Conservation (phyloP, 331 rosid species). For the Quercus lobata region DNA sequence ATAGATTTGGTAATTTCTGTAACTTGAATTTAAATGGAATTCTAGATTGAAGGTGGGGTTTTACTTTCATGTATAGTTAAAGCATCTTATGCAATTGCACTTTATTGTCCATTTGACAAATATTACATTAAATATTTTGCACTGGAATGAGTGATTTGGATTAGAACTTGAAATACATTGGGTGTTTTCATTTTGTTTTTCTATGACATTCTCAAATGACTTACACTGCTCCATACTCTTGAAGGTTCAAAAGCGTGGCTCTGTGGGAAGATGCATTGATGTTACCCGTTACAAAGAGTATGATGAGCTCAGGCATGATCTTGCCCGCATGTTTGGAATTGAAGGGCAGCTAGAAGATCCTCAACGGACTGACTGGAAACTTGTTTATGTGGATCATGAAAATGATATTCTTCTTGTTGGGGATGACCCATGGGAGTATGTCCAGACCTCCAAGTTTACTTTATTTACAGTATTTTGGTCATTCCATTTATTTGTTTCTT, state of each 20-base stretch:
- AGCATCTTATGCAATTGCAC: background rate
- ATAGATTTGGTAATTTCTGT: background rate
- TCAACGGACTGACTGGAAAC: constrained; percentile 91
- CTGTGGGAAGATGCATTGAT: constrained; percentile 96
- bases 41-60: background rate
- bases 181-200: background rate
- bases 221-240: constrained; percentile 20
- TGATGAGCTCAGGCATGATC: constrained; percentile 74
- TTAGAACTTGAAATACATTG: background rate
- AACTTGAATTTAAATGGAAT: background rate
- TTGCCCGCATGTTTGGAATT: constrained; percentile 96
- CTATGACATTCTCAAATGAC: background rate
- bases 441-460: constrained; percentile 15
- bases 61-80: background rate
- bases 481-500: constrained; percentile 7
- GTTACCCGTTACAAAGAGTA: constrained; percentile 90
- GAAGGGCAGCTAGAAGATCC: constrained; percentile 97
- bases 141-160: background rate
- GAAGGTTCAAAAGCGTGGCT: constrained; percentile 98
- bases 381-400: constrained; percentile 95
- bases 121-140: background rate
- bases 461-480: background rate
- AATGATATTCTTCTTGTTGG: constrained; percentile 98
- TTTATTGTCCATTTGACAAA: background rate
- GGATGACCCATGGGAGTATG: constrained; percentile 99